Percentiles rank a stretch among this genome's conserved stretches.
Conservation (phyloP, 139 green algal species). For the Dunaliella primolecta region DNA sequence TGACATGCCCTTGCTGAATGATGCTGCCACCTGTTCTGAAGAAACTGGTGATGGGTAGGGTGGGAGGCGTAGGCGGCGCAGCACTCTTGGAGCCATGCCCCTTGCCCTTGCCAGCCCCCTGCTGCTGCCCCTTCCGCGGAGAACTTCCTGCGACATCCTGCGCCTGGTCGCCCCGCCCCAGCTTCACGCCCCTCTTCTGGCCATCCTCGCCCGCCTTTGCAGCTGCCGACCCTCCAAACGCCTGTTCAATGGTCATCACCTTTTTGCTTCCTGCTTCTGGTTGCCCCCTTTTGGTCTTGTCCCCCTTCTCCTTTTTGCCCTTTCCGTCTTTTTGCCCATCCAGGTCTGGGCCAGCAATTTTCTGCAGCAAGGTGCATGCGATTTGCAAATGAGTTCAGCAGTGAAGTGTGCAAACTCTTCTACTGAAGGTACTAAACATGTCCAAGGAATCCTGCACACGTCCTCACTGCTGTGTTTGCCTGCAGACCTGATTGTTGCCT, state of each 20-base stretch:
- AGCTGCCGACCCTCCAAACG: background rate
- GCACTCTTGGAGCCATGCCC: background rate
- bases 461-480: too few relatives aligned
- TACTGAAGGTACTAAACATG: background rate
- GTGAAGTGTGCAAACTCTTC: background rate
- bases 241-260: too few relatives aligned
- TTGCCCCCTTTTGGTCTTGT: background rate
- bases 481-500: too few relatives aligned
- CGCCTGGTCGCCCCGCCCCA: background rate
- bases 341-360: constrained; percentile 15
- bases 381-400: background rate
- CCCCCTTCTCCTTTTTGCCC: too few relatives aligned
- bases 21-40: background rate
- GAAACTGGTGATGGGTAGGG: background rate
- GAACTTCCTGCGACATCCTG: background rate
- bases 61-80: background rate
- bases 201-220: background rate
- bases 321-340: background rate
- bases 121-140: background rate
- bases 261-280: too few relatives aligned
- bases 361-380: background rate
- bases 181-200: background rate
- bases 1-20: too few relatives aligned
- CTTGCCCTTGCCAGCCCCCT: background rate
- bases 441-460: background rate